Percentiles rank a stretch among this genome's conserved stretches.
Conservation (phyloP, 305 asterid genomes). For the Fraxinus ornus region DNA sequence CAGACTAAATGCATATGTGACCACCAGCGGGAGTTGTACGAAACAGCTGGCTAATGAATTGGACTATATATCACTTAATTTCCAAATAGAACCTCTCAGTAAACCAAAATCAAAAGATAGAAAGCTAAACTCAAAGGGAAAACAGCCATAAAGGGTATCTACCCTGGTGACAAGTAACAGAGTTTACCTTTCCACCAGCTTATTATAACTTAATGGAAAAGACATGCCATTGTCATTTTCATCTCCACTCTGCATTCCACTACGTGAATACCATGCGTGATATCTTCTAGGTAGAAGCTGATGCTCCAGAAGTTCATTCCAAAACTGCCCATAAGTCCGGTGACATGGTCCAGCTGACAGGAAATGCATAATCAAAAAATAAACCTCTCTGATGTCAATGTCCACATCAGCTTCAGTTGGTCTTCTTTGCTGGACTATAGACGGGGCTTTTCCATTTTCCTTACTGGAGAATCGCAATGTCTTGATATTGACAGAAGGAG, state of each 20-base stretch:
- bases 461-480: conserved; percentile 60
- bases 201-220: conserved; percentile 75
- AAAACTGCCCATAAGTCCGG: conserved; percentile 84
- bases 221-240: conserved; percentile 93
- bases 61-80: neutral
- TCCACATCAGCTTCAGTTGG: conserved; percentile 59
- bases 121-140: neutral
- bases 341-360: conserved; percentile 95
- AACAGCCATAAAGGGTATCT: conserved; percentile 6
- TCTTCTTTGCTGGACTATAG: conserved; percentile 48
- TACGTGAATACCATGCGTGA: conserved; percentile 96
- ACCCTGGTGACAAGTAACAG: neutral
- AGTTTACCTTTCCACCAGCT: conserved; percentile 79
- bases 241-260: conserved; percentile 68
- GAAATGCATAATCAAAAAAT: conserved; percentile 95
- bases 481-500: conserved; percentile 57
- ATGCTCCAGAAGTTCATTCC: conserved; percentile 98
- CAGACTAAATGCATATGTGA: neutral
- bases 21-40: neutral
- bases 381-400: conserved; percentile 83
- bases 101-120: neutral
- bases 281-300: conserved; percentile 97
- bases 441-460: conserved; percentile 63
- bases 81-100: neutral
- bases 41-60: neutral